A percentile compares a stretch with the other conserved stretches of the same genome.
Conservation (phyloP, 1,284 basidiomycete genomes). For the Trichosporon coremiiforme region DNA sequence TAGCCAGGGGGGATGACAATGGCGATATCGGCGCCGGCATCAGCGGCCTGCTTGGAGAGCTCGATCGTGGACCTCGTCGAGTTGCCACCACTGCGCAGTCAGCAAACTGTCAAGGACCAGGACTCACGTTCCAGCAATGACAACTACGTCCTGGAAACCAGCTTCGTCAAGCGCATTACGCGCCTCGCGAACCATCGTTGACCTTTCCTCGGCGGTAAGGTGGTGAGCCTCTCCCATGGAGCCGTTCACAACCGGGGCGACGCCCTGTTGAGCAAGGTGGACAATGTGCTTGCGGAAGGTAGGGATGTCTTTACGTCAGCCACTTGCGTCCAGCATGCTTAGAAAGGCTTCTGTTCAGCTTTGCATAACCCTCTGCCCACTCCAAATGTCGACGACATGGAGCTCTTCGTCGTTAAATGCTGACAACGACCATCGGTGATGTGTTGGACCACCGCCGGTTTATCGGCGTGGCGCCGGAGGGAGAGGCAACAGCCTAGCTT, state of each 20-base stretch:
- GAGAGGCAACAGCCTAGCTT: not conserved
- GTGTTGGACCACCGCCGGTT: not conserved
- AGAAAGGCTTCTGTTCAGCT: too few species aligned
- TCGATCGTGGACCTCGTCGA: constrained; percentile 79
- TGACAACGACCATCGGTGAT: not conserved
- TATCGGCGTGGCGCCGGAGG: constrained; percentile 1
- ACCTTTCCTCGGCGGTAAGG: constrained; percentile 72
- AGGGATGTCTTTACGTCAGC: constrained; percentile 63
- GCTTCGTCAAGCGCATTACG: constrained; percentile 71
- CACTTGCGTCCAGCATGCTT: not conserved
- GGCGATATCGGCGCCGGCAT: constrained; percentile 77
- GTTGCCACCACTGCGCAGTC: constrained; percentile 62
- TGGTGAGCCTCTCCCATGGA: constrained; percentile 67
- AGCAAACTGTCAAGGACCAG: not conserved
- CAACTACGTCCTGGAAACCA: constrained; percentile 65
- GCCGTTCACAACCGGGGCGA: constrained; percentile 74
- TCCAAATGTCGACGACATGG: too few species aligned
- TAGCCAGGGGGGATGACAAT: constrained; percentile 85
- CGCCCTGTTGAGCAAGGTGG: constrained; percentile 70
- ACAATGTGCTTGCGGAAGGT: constrained; percentile 74
- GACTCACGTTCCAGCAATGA: constrained; percentile 72
- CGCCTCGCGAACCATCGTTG: constrained; percentile 68
- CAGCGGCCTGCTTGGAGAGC: constrained; percentile 71
- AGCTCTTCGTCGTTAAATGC: too few species aligned
- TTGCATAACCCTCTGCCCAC: not conserved